phyloP scores from a whole-genome alignment of 1,284 basidiomycete genomes.

The Psilocybe mexicana region DNA sequence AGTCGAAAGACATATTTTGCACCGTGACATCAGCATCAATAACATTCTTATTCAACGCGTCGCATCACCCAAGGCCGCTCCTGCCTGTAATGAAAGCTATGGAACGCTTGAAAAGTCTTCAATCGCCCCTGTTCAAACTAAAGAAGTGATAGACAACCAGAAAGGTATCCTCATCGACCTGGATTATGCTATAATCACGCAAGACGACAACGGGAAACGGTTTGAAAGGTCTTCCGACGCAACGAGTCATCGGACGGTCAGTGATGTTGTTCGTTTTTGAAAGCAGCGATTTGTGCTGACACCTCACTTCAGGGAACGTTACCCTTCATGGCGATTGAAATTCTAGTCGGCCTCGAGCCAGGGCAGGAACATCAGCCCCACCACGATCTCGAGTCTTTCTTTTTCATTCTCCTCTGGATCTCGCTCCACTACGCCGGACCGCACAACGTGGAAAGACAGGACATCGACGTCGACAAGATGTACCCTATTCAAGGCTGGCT shows the following conservation, averaged over 20 bases:
- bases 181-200: neutral
- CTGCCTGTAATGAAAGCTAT: too few relatives aligned
- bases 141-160: neutral
- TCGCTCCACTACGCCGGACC: conserved; percentile 2
- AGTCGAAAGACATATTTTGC: neutral
- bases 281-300: too few relatives aligned
- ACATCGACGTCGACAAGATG: neutral
- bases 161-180: conserved; percentile 7
- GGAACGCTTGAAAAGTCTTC: too few relatives aligned
- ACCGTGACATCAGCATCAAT: conserved; percentile 7
- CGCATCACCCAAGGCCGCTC: too few relatives aligned
- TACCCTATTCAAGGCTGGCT: neutral
- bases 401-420: conserved; percentile 18
- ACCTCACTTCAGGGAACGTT: neutral
- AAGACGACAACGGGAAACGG: neutral
- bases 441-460: neutral
- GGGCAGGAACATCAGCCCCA: neutral
- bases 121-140: neutral
- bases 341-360: neutral
- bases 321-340: conserved; percentile 1
- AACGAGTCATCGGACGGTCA: neutral
- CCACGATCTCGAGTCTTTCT: conserved; percentile 16
- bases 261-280: too few relatives aligned
- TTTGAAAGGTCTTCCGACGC: neutral
- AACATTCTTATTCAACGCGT: conserved; percentile 5